Conservation (phyloP, 2,329 filamentous ascomycete species). For the Pseudovirgaria hyperparasitica region DNA sequence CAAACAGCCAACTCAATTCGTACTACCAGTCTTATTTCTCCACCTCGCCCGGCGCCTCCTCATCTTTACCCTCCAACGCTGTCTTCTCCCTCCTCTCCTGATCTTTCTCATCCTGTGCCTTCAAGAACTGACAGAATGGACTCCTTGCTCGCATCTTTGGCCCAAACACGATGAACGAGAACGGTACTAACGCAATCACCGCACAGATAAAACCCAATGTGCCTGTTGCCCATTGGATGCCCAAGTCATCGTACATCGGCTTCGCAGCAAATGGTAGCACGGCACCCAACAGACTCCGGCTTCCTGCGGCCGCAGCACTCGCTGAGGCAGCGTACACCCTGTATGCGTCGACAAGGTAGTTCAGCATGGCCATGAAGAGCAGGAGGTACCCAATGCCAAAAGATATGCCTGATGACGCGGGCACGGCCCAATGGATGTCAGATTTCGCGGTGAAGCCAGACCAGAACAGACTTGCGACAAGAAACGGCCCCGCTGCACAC, state of each 20-base stretch:
- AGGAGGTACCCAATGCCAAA: slow-evolving; percentile 35
- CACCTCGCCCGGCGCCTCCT: slow-evolving; percentile 1
- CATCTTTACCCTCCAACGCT: slow-evolving; percentile 11
- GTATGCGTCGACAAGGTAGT: slow-evolving; percentile 56
- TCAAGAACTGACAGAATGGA: slow-evolving; percentile 49
- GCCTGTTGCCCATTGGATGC: slow-evolving; percentile 53
- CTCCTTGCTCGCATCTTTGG: slow-evolving; percentile 41
- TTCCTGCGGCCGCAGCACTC: slow-evolving; percentile 72
- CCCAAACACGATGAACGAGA: slow-evolving; percentile 44
- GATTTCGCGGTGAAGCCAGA: slow-evolving; percentile 27
- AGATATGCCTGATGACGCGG: slow-evolving; percentile 26
- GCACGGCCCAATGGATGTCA: slow-evolving; percentile 31
- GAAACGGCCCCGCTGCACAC: slow-evolving; percentile 53
- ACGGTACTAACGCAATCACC: slow-evolving; percentile 42
- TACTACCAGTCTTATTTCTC: not conserved
- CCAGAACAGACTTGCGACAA: slow-evolving; percentile 30
- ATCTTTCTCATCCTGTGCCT: slow-evolving; percentile 30
- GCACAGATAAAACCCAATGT: slow-evolving; percentile 37
- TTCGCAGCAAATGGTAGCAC: slow-evolving; percentile 33
- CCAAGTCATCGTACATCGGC: slow-evolving; percentile 53
- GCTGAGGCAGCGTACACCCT: slow-evolving; percentile 63
- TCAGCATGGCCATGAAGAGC: slow-evolving; percentile 41
- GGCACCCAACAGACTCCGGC: slow-evolving; percentile 66
- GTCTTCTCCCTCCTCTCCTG: slow-evolving; percentile 20
- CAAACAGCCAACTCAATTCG: not conserved